Evolutionary conservation across 768 basidiomycete species (phyloP).

Genomic region (Rhodotorula paludigena): DNA sequence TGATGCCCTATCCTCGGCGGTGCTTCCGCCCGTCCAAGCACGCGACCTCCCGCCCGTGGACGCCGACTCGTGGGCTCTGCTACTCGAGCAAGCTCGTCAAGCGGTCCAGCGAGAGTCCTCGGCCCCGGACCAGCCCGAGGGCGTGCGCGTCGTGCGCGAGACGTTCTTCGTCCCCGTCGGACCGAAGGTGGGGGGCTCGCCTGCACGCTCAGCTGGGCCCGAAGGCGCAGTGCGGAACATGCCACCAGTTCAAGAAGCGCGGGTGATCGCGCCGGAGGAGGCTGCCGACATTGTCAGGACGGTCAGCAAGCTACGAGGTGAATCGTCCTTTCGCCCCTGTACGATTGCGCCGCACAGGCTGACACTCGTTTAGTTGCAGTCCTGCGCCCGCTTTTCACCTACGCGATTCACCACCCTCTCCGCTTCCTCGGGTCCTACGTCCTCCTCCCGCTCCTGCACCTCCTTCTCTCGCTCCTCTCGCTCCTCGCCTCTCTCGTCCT

Average conservation of each 20-base stretch:
- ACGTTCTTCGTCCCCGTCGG: constrained; percentile 9
- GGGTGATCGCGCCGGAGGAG: not conserved
- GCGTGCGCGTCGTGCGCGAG: constrained; percentile 13
- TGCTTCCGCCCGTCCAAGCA: not conserved
- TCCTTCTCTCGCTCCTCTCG: constrained; percentile 5
- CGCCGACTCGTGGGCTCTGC: not conserved
- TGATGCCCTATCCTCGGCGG: not conserved
- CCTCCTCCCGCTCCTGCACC: constrained; percentile 6
- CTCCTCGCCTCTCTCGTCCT: not conserved
- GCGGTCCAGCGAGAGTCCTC: not conserved
- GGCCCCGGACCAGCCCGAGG: not conserved
- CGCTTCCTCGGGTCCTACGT: constrained; percentile 22
- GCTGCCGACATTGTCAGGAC: constrained; percentile 23
- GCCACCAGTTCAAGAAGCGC: not conserved
- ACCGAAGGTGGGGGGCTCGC: not conserved
- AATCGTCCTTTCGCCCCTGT: not conserved
- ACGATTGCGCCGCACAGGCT: not conserved
- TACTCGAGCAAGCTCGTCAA: not conserved
- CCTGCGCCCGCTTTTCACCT: constrained; percentile 17
- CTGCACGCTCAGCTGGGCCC: not conserved
- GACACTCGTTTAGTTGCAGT: not conserved
- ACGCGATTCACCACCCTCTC: constrained; percentile 23
- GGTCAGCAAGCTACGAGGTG: constrained; percentile 21
- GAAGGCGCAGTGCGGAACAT: not conserved
- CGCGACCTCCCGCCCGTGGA: not conserved